phyloP scores from a whole-genome alignment of 768 basidiomycete species.

The Russula griseocarnosa region DNA sequence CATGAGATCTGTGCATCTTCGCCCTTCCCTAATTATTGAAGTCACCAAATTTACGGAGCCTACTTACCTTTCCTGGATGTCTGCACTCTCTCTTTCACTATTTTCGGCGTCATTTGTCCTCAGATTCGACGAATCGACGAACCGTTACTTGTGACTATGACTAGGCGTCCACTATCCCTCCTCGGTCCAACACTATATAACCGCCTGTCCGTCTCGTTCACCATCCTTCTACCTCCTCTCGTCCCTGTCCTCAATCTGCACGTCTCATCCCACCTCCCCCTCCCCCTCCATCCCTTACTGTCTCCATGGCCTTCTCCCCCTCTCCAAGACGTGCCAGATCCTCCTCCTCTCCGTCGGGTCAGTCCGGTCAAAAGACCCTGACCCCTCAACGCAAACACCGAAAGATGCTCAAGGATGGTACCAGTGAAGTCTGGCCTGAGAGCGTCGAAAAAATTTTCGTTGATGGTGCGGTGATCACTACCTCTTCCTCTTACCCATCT shows the following conservation, averaged over 20 bases:
- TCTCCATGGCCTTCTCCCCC: constrained; percentile 29
- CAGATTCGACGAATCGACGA: constrained; percentile 25
- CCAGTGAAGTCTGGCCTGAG: constrained; percentile 79
- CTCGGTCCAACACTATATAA: constrained; percentile 27
- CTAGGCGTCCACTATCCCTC: constrained; percentile 25
- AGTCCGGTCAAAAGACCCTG: constrained; percentile 39
- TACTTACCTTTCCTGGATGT: constrained; percentile 24
- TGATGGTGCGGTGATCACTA: constrained; percentile 45
- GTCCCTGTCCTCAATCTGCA: constrained; percentile 3
- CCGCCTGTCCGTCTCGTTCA: constrained; percentile 21
- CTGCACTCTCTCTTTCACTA: constrained; percentile 31
- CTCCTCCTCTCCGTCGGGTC: constrained; percentile 19
- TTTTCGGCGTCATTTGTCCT: constrained; percentile 29
- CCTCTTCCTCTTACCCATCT: constrained; percentile 4
- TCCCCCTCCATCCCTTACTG: constrained; percentile 7
- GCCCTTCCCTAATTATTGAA: constrained; percentile 17
- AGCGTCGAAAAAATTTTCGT: constrained; percentile 73
- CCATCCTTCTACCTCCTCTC: constrained; percentile 17
- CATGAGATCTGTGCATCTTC: constrained; percentile 6
- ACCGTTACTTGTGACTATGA: constrained; percentile 24
- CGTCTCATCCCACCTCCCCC: not conserved
- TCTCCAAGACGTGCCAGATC: constrained; percentile 26
- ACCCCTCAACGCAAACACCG: constrained; percentile 80
- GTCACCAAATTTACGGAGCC: constrained; percentile 32
- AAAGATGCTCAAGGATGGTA: constrained; percentile 80